Percentiles rank a stretch among this genome's conserved stretches.
Conservation (phyloP, 805 yeast species). For the Metschnikowia santaceciliae region DNA sequence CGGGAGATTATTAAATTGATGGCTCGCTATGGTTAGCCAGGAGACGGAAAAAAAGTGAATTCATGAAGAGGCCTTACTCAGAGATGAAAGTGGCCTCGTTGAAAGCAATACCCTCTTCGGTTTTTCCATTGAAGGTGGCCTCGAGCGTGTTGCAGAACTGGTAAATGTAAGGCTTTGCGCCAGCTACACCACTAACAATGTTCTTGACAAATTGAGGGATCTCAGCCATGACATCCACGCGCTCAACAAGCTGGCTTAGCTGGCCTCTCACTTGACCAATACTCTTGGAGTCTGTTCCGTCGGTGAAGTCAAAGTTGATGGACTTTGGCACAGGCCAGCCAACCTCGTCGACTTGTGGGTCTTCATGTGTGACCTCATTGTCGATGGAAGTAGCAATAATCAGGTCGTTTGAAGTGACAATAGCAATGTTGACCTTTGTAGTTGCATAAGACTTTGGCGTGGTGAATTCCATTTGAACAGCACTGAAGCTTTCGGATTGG, state of each 20-base stretch:
- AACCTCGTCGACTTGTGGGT: constrained; percentile 57
- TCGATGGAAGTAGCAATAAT: constrained; percentile 61
- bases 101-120: constrained; percentile 65
- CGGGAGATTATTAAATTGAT: background rate
- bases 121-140: constrained; percentile 39
- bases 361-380: constrained; percentile 58
- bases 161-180: constrained; percentile 94
- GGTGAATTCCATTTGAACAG: constrained; percentile 89
- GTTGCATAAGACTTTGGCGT: constrained; percentile 88
- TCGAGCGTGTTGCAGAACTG: constrained; percentile 73
- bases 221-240: constrained; percentile 97
- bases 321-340: constrained; percentile 88
- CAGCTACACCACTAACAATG: constrained; percentile 91
- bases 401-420: constrained; percentile 60
- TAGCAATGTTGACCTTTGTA: constrained; percentile 76
- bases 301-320: constrained; percentile 53
- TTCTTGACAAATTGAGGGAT: constrained; percentile 91
- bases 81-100: constrained; percentile 79
- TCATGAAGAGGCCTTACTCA: constrained; percentile 22
- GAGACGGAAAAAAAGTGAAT: background rate
- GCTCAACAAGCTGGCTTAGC: constrained; percentile 63
- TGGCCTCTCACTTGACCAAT: constrained; percentile 56
- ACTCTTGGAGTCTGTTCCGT: constrained; percentile 36
- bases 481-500: constrained; percentile 71
- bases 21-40: background rate